phyloP scores from a whole-genome alignment of 441 rosid genomes.

The Pelargonium cotyledonis region DNA sequence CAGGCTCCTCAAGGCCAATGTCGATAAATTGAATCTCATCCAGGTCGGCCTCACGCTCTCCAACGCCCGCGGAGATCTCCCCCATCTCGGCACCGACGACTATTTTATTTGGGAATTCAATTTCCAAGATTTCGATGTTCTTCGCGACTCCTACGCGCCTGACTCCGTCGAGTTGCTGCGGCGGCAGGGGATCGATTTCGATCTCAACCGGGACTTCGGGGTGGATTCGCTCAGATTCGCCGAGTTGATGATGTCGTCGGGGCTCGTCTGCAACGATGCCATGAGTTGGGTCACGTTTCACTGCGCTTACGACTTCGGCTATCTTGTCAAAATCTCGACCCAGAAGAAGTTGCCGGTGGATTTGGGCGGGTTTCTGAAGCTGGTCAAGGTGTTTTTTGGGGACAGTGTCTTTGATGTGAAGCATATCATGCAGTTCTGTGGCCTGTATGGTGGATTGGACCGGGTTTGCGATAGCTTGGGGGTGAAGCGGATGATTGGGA shows the following conservation, averaged over 20 bases:
- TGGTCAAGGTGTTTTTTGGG: slow-evolving; percentile 42
- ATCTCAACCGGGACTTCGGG: slow-evolving; percentile 36
- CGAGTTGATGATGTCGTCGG: slow-evolving; percentile 54
- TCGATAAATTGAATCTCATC: slow-evolving; percentile 48
- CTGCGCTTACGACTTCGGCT: slow-evolving; percentile 66
- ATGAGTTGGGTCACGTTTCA: slow-evolving; percentile 70
- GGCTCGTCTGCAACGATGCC: slow-evolving; percentile 42
- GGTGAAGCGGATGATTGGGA: slow-evolving; percentile 42
- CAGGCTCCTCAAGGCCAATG: slow-evolving; percentile 45
- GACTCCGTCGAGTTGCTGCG: slow-evolving; percentile 53
- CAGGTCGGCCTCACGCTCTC: slow-evolving; percentile 54
- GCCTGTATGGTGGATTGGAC: slow-evolving; percentile 51
- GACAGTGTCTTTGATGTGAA: slow-evolving; percentile 49
- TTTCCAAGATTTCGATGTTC: slow-evolving; percentile 46
- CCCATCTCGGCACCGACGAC: slow-evolving; percentile 41
- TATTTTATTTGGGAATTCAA: slow-evolving; percentile 58
- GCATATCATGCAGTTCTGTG: slow-evolving; percentile 45
- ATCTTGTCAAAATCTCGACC: slow-evolving; percentile 51
- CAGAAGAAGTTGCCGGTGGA: slow-evolving; percentile 30
- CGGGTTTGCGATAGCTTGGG: slow-evolving; percentile 37
- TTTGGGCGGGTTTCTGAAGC: slow-evolving; percentile 32
- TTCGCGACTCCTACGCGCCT: slow-evolving; percentile 37
- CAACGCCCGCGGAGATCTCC: slow-evolving; percentile 42
- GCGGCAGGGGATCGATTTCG: slow-evolving; percentile 53
- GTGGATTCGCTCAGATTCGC: slow-evolving; percentile 41